Evolutionary conservation across 2,329 filamentous ascomycete genomes (phyloP).

Genomic region (Canariomyces notabilis): DNA sequence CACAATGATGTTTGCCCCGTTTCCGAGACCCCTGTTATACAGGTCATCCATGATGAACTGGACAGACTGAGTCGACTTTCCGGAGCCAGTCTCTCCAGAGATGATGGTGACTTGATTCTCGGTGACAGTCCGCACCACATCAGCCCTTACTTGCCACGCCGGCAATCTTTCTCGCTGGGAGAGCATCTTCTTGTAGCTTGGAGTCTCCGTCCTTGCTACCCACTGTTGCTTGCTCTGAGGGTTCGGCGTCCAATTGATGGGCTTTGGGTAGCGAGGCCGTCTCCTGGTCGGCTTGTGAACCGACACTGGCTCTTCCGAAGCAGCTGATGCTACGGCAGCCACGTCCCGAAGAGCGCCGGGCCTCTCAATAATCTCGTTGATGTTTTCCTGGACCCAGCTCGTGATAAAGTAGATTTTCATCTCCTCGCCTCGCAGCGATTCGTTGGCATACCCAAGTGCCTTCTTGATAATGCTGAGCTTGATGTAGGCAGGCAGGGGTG

Average conservation of each 20-base stretch:
- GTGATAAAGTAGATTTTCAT: slow-evolving; percentile 85
- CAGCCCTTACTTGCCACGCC: slow-evolving; percentile 77
- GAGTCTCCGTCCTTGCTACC: slow-evolving; percentile 59
- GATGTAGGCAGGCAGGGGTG: slow-evolving; percentile 82
- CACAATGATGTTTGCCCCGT: slow-evolving; percentile 82
- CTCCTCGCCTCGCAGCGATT: slow-evolving; percentile 71
- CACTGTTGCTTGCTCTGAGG: slow-evolving; percentile 61
- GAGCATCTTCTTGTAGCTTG: slow-evolving; percentile 70
- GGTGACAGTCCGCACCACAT: slow-evolving; percentile 70
- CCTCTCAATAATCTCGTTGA: slow-evolving; percentile 74
- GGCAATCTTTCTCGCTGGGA: slow-evolving; percentile 68
- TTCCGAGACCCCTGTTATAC: slow-evolving; percentile 69
- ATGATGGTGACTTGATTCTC: slow-evolving; percentile 89
- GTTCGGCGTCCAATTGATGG: slow-evolving; percentile 61
- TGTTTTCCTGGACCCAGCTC: slow-evolving; percentile 85
- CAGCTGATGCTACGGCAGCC: slow-evolving; percentile 67
- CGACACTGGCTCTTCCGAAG: slow-evolving; percentile 45
- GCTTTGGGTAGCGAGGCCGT: slow-evolving; percentile 45
- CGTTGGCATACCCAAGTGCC: slow-evolving; percentile 64
- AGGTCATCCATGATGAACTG: slow-evolving; percentile 94
- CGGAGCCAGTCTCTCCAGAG: slow-evolving; percentile 92
- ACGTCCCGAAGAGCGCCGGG: slow-evolving; percentile 83
- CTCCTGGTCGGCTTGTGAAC: slow-evolving; percentile 24
- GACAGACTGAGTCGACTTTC: slow-evolving; percentile 94
- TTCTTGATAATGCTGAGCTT: slow-evolving; percentile 81